Conservation (phyloP, 1,139 yeast species). For the Hemisphaericaspora lyxosophila region DNA sequence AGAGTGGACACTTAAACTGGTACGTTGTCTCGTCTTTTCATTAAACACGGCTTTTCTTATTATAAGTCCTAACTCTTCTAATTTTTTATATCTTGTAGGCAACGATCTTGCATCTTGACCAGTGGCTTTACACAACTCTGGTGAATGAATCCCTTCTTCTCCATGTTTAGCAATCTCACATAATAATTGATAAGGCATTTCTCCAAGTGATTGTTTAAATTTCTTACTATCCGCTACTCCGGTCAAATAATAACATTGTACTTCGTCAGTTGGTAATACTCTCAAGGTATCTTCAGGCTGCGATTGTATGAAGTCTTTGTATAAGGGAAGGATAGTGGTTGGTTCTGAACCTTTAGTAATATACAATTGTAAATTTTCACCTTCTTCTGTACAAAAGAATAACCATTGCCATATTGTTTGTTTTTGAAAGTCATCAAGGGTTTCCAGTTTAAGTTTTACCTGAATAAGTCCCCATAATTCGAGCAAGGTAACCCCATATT, state of each 20-base stretch:
- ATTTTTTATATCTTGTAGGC: constrained; percentile 57
- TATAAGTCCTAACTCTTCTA: constrained; percentile 51
- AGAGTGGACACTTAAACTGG: constrained; percentile 48
- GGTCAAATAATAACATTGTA: constrained; percentile 44
- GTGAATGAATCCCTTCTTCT: constrained; percentile 55
- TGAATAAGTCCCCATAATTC: constrained; percentile 33
- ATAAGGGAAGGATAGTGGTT: constrained; percentile 21
- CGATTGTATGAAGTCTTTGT: constrained; percentile 19
- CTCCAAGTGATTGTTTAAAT: constrained; percentile 36
- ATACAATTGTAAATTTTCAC: constrained; percentile 18
- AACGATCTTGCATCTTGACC: constrained; percentile 74
- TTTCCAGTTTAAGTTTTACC: constrained; percentile 18
- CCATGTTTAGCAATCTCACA: constrained; percentile 57
- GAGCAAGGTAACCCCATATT: constrained; percentile 27
- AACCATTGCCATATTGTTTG: constrained; percentile 44
- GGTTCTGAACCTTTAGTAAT: constrained; percentile 16
- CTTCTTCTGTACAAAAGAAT: constrained; percentile 24
- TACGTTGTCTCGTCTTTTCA: constrained; percentile 47
- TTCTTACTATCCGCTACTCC: constrained; percentile 37
- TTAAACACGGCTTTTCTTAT: constrained; percentile 40
- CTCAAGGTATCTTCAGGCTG: constrained; percentile 18
- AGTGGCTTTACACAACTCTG: constrained; percentile 53
- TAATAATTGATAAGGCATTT: constrained; percentile 40
- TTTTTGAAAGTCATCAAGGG: constrained; percentile 35
- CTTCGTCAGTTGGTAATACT: constrained; percentile 36